Evolutionary conservation across 768 basidiomycete genomes (phyloP).

Genomic region (Lepiota venenata): DNA sequence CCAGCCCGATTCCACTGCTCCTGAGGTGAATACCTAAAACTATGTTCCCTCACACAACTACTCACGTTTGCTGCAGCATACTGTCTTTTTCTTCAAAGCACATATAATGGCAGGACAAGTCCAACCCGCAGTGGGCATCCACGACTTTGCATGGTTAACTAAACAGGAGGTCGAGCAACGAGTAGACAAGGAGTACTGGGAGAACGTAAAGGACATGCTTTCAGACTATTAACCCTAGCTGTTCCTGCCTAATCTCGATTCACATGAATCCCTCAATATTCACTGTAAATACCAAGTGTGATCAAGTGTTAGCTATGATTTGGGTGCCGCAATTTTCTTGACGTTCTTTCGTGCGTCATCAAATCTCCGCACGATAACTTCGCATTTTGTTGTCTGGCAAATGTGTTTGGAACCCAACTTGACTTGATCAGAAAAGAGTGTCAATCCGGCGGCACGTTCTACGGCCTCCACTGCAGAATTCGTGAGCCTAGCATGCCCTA

Average conservation of each 20-base stretch:
- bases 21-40: slow-evolving; percentile 31
- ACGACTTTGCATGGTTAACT: slow-evolving; percentile 92
- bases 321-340: slow-evolving; percentile 51
- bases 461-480: slow-evolving; percentile 75
- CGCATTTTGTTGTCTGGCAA: slow-evolving; percentile 85
- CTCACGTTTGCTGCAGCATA: slow-evolving; percentile 41
- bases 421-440: slow-evolving; percentile 79
- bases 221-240: slow-evolving; percentile 51
- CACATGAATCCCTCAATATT: not conserved
- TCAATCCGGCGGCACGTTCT: slow-evolving; percentile 85
- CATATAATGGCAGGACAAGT: slow-evolving; percentile 92
- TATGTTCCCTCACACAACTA: not conserved
- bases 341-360: slow-evolving; percentile 82
- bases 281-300: not conserved
- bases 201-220: slow-evolving; percentile 73
- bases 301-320: slow-evolving; percentile 22
- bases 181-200: slow-evolving; percentile 74
- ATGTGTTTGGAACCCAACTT: slow-evolving; percentile 79
- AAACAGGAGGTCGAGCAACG: slow-evolving; percentile 81
- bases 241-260: slow-evolving; percentile 13
- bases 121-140: slow-evolving; percentile 46
- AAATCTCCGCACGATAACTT: slow-evolving; percentile 84
- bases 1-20: slow-evolving; percentile 22
- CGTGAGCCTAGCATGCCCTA: not conserved
- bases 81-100: slow-evolving; percentile 89